phyloP scores from a whole-genome alignment of 768 basidiomycete species.

The Asterophora parasitica region DNA sequence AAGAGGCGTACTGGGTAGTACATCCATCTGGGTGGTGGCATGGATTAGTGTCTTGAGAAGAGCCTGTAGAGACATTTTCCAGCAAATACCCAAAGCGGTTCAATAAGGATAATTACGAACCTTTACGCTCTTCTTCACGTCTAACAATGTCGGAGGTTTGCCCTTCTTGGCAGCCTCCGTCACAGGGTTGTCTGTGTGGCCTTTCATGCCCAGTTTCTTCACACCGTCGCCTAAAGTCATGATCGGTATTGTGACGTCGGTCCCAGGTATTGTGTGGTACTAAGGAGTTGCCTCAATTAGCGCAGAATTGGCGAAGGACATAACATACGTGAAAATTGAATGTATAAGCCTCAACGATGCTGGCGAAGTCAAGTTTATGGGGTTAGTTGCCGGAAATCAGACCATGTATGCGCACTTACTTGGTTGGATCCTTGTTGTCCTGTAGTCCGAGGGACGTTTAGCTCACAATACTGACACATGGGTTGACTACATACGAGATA shows the following conservation, averaged over 20 bases:
- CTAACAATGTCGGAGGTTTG: slow-evolving; percentile 64
- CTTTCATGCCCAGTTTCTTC: slow-evolving; percentile 43
- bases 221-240: slow-evolving; percentile 67
- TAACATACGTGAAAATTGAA: slow-evolving; percentile 72
- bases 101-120: slow-evolving; percentile 27
- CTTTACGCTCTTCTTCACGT: slow-evolving; percentile 81
- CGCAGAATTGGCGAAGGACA: slow-evolving; percentile 5
- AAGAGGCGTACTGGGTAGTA: slow-evolving; percentile 58
- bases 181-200: slow-evolving; percentile 47
- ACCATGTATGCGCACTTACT: slow-evolving; percentile 45
- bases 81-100: neutral
- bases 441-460: slow-evolving; percentile 23
- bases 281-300: slow-evolving; percentile 20
- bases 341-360: slow-evolving; percentile 84
- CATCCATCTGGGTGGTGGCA: slow-evolving; percentile 77
- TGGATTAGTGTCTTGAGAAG: slow-evolving; percentile 75
- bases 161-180: slow-evolving; percentile 55
- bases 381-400: slow-evolving; percentile 4
- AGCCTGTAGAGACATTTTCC: slow-evolving; percentile 34
- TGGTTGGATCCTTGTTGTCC: slow-evolving; percentile 84
- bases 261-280: slow-evolving; percentile 69
- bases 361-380: slow-evolving; percentile 21
- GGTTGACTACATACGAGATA: slow-evolving; percentile 56
- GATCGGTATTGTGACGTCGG: slow-evolving; percentile 55
- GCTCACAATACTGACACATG: neutral